Conservation (phyloP, 202 grass and related monocot genomes). For the Digitaria exilis region DNA sequence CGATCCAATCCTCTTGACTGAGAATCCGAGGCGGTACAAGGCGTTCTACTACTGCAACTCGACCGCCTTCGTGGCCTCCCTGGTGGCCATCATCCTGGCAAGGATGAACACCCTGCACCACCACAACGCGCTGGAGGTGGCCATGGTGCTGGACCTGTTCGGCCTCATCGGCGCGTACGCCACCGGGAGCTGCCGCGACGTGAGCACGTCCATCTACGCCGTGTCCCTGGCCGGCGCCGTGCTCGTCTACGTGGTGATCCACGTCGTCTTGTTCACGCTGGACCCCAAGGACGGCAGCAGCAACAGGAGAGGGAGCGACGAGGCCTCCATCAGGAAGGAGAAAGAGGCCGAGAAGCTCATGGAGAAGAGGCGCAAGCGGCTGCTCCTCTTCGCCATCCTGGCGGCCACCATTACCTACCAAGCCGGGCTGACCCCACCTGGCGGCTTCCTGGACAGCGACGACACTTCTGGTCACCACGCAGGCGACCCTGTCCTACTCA, state of each 20-base stretch:
- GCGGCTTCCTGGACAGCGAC: slow-evolving; percentile 1
- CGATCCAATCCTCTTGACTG: neutral
- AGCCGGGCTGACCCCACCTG: slow-evolving; percentile 37
- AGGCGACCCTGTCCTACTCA: slow-evolving; percentile 31
- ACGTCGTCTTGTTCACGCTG: neutral
- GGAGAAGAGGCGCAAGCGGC: slow-evolving; percentile 4
- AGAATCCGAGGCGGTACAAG: slow-evolving; percentile 1
- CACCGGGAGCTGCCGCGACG: neutral
- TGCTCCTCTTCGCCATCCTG: slow-evolving; percentile 37
- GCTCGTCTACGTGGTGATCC: slow-evolving; percentile 20
- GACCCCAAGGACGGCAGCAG: neutral
- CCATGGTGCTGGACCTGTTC: slow-evolving; percentile 10
- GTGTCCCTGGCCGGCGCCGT: neutral
- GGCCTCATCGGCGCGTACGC: slow-evolving; percentile 20
- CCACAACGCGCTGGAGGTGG: slow-evolving; percentile 14
- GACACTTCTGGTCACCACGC: neutral
- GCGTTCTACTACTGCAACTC: slow-evolving; percentile 30
- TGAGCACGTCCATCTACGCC: neutral
- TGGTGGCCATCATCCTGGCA: neutral
- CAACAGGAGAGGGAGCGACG: no score
- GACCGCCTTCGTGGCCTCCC: slow-evolving; percentile 8
- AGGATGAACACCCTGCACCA: neutral
- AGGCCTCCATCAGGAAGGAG: neutral
- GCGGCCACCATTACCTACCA: slow-evolving; percentile 36
- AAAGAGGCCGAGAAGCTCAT: neutral